Base-by-base conservation (phyloP, 2,329 filamentous ascomycete genomes). In the Tolypocladium ophioglossoides region DNA sequence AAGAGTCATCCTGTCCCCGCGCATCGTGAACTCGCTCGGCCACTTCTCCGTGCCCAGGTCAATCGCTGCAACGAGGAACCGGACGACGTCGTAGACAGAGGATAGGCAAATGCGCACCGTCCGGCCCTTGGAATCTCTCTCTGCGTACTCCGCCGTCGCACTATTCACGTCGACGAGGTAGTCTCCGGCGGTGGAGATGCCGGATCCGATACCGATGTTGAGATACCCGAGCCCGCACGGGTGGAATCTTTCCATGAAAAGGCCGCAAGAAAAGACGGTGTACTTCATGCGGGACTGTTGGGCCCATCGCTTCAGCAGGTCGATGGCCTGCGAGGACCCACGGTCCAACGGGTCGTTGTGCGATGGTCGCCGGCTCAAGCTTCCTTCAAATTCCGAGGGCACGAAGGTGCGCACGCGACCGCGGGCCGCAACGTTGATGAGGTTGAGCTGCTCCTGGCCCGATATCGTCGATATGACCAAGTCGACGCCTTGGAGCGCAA, bases 201-300 rank as follows among this genome's bases (percentile, higher is more conserved):
- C 76, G 44, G 75, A 77, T n/a, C 76, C 75, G 32, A 63, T 62
- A 1, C 85, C 85, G 49, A 90, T 83, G 37, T 76, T 72, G 53
- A 82, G 75, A 20, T 74, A 72, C 14, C 74, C 74, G 55, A 91
- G 75, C 0, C 87, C 87, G 3, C 80, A 82, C 0, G 83, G 83
- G 22, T 81, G 82, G 62, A 91, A 90, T 1, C 86, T 75, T 64
- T 91, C 87, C 74, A 89, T 91, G 59, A 91, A 82, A 34, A 90
- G 69, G 22, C 87, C 87, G 61, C 87, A 91, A 0, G 83, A 80
- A 67, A 91, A 90, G 30, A 84, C 74, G 0, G 86, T 89, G 57
- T 79, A 87, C 44, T 78, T 76, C 72, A 91, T 87, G 55, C 75
- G 68, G 2, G 72, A 70, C 3, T 72, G 70, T 5, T 71, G 65